phyloP scores from a whole-genome alignment of 2,329 filamentous ascomycete species.

The Paecilomyces formosus region DNA sequence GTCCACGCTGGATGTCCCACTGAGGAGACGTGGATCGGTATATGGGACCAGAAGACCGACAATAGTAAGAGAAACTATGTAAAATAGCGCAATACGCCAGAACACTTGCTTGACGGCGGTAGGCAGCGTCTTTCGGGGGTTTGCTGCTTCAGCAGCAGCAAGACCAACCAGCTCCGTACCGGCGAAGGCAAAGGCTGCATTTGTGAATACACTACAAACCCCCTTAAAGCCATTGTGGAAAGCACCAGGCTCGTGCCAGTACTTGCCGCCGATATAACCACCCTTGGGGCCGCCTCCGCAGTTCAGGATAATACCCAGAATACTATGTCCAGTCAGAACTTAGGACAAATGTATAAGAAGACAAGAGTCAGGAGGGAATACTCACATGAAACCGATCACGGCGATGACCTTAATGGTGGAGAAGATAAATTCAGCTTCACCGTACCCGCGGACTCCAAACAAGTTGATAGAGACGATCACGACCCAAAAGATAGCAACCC shows the following conservation, averaged over 20 bases:
- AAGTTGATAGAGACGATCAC: slow-evolving; percentile 75
- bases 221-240: slow-evolving; percentile 60
- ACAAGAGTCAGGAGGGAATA: slow-evolving; percentile 7
- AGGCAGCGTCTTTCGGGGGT: slow-evolving; percentile 64
- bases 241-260: slow-evolving; percentile 74
- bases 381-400: slow-evolving; percentile 80
- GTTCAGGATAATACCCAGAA: slow-evolving; percentile 80
- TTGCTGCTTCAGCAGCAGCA: slow-evolving; percentile 51
- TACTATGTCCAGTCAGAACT: slow-evolving; percentile 40
- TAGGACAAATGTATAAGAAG: neutral
- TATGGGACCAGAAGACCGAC: slow-evolving; percentile 79
- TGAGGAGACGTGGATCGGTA: slow-evolving; percentile 55
- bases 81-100: slow-evolving; percentile 89
- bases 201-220: slow-evolving; percentile 57
- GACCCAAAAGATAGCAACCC: slow-evolving; percentile 73
- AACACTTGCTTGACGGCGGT: slow-evolving; percentile 90
- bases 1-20: slow-evolving; percentile 50
- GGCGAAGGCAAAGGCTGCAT: slow-evolving; percentile 55
- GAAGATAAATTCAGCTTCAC: slow-evolving; percentile 84
- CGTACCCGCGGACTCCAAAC: slow-evolving; percentile 81
- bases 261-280: slow-evolving; percentile 71
- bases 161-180: slow-evolving; percentile 57
- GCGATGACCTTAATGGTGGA: slow-evolving; percentile 79
- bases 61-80: slow-evolving; percentile 72
- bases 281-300: slow-evolving; percentile 66